Base-by-base conservation (phyloP, 2,329 filamentous ascomycete genomes). In the Zasmidium citrigriseum region DNA sequence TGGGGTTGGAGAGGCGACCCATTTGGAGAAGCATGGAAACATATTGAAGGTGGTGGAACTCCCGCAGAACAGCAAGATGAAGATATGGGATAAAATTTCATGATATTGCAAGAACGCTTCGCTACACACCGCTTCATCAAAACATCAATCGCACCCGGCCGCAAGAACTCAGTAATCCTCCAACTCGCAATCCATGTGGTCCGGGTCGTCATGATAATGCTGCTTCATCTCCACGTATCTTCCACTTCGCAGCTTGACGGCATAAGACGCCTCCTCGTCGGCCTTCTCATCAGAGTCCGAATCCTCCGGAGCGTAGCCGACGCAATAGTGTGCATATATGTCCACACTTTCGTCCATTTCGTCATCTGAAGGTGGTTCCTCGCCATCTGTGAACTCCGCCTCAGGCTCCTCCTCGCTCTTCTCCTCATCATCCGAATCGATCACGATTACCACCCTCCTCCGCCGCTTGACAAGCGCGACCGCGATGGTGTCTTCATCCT, bases 1-100 rank as follows among this genome's bases (percentile, higher is more conserved):
- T 98, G 93, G 93, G 95, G 88, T 1, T 96, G 89, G 85, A 87
- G 84, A 66, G 85, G 60, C 1, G 61, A 68, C 14, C 47, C 50
- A 9, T 68, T 70, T 49, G 52, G 46, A 3, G 38, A 63, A 12
- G 66, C 67, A 1, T 71, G 69, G 69, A 29, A 46, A 22, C 55
- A 50, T n/a, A 51, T 70, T 18, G 51, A 63, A 1, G 68, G 68
- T 24, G 58, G 29, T 46, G 48, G 58, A 18, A 68, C 60, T 1
- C 38, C 44, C 1, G 59, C 47, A 24, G 65, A 66, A 55, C 46
- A 27, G 10, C 57, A 58, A 38, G 64, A 66, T 46, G 64, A 66
- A 27, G 62, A 59, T n/a, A 47, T 63, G 54, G 53, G 52, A 23
- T 50, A 23, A 44, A 34, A n/a, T n/a, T n/a, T n/a, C n/a, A n/a